Percentiles rank a stretch among this genome's conserved stretches.
Evolutionary conservation across 352 stramenopile species (phyloP).

Genomic region (Phytopythium helicoides): DNA sequence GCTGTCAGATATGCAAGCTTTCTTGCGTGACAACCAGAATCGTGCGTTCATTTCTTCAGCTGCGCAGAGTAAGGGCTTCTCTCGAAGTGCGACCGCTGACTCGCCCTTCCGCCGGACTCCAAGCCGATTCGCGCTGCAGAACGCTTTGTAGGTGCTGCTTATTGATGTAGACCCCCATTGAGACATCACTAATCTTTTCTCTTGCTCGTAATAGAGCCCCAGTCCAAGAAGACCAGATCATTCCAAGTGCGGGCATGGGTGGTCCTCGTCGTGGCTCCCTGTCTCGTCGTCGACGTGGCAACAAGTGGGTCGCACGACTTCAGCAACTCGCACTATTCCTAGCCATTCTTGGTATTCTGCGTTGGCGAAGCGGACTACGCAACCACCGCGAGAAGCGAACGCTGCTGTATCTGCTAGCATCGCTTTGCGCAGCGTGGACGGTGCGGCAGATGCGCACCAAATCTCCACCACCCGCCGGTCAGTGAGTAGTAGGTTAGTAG

Average conservation of each 20-base stretch:
- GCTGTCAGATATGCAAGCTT: slow-evolving; percentile 81
- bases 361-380: slow-evolving; percentile 46
- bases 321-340: slow-evolving; percentile 39
- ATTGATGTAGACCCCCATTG: too few relatives aligned
- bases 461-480: slow-evolving; percentile 12
- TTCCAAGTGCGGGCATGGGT: neutral
- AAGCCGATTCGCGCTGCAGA: slow-evolving; percentile 55
- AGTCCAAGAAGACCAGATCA: slow-evolving; percentile 53
- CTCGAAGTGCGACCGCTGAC: slow-evolving; percentile 40
- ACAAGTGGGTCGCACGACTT: slow-evolving; percentile 32
- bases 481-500: too few relatives aligned
- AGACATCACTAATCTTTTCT: too few relatives aligned
- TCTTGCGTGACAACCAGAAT: slow-evolving; percentile 42
- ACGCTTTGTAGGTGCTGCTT: slow-evolving; percentile 34
- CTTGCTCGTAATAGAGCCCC: too few relatives aligned
- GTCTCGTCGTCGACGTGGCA: slow-evolving; percentile 16
- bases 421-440: slow-evolving; percentile 56
- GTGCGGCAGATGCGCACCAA: slow-evolving; percentile 50
- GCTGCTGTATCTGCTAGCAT: slow-evolving; percentile 60
- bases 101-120: slow-evolving; percentile 47
- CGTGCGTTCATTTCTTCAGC: slow-evolving; percentile 55
- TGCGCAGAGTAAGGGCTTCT: slow-evolving; percentile 35
- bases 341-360: slow-evolving; percentile 35
- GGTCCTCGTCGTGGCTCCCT: slow-evolving; percentile 26
- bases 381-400: slow-evolving; percentile 52